Conservation (phyloP, 345 rosid species). For the Reutealis trisperma region DNA sequence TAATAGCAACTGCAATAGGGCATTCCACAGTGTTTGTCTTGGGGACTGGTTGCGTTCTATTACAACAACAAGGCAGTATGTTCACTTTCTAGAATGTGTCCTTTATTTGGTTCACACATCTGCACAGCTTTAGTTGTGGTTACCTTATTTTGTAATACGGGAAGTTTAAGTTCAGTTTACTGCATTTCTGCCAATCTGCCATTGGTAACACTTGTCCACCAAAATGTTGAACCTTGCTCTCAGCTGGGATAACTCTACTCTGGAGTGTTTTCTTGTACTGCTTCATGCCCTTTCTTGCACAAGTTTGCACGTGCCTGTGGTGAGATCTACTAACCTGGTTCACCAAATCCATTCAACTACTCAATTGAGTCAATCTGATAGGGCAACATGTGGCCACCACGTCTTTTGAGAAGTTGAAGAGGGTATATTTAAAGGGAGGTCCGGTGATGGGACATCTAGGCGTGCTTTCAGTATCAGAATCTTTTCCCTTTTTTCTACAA, state of each 20-base stretch:
- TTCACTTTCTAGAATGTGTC: slow-evolving; percentile 18
- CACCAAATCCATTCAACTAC: neutral
- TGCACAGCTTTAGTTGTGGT: neutral
- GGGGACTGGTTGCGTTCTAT: slow-evolving; percentile 81
- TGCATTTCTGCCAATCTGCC: neutral
- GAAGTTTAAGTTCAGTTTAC: slow-evolving; percentile 5
- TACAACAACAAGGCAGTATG: slow-evolving; percentile 84
- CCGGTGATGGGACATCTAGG: neutral
- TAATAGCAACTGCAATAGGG: slow-evolving; percentile 63
- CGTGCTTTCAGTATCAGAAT: neutral
- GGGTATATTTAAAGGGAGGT: slow-evolving; percentile 7
- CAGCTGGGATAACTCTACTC: neutral
- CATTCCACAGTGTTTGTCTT: slow-evolving; percentile 71
- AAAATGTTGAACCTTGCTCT: slow-evolving; percentile 6
- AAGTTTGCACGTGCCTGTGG: slow-evolving; percentile 1
- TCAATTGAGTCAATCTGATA: slow-evolving; percentile 1
- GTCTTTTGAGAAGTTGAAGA: slow-evolving; percentile 7
- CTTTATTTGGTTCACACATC: slow-evolving; percentile 5
- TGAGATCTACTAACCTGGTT: slow-evolving; percentile 3
- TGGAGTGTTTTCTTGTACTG: slow-evolving; percentile 9
- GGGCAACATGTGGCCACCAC: neutral
- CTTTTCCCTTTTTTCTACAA: neutral
- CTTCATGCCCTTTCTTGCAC: slow-evolving; percentile 5
- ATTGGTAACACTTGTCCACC: neutral
- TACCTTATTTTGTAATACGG: neutral